Percentiles rank a stretch among this genome's conserved stretches.
phyloP scores from a whole-genome alignment of 179 eudicot species.

The Carnegiea gigantea region DNA sequence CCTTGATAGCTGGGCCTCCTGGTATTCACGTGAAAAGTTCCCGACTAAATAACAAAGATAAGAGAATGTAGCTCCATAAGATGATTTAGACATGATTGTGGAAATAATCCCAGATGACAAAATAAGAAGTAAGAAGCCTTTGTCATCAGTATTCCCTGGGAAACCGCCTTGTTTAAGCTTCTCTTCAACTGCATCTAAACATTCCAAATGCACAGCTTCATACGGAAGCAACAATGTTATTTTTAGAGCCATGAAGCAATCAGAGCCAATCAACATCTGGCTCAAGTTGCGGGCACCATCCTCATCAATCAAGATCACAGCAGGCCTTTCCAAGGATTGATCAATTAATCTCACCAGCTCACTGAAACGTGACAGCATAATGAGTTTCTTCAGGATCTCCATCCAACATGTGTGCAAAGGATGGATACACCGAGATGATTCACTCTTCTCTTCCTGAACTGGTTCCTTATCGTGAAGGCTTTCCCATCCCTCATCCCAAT shows the following conservation, averaged over 20 bases:
- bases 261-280: slow-evolving; percentile 36
- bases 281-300: slow-evolving; percentile 48
- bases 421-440: slow-evolving; percentile 41
- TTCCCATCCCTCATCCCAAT: slow-evolving; percentile 96
- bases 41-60: slow-evolving; percentile 75
- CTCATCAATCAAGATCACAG: slow-evolving; percentile 53
- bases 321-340: slow-evolving; percentile 37
- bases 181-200: slow-evolving; percentile 73
- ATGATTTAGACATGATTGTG: slow-evolving; percentile 50
- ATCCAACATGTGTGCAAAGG: slow-evolving; percentile 88
- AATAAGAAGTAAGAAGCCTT: slow-evolving; percentile 51
- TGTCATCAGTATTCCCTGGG: slow-evolving; percentile 45
- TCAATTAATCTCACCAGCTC: slow-evolving; percentile 60
- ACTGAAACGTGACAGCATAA: slow-evolving; percentile 33
- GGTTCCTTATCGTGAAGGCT: slow-evolving; percentile 69
- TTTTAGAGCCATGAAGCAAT: slow-evolving; percentile 73
- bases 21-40: slow-evolving; percentile 61
- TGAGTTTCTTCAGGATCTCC: slow-evolving; percentile 55
- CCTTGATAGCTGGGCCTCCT: slow-evolving; percentile 46
- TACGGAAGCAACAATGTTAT: slow-evolving; percentile 59
- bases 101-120: slow-evolving; percentile 64
- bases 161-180: slow-evolving; percentile 63
- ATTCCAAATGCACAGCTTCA: slow-evolving; percentile 50
- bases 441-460: slow-evolving; percentile 43
- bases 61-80: slow-evolving; percentile 65